Conservation (phyloP, 345 rosid genomes). For the Adansonia digitata region DNA sequence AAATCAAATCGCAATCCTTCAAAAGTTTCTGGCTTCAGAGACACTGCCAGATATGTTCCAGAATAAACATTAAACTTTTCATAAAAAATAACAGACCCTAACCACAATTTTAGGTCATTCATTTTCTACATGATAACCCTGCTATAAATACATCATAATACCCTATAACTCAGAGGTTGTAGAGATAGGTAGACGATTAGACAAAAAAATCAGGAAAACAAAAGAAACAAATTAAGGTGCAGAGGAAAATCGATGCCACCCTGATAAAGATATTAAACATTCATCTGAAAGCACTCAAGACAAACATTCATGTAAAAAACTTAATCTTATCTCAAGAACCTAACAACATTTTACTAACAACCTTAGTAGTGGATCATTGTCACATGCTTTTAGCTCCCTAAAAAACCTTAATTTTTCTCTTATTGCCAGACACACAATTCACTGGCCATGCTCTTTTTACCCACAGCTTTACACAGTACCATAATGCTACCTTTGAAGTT, state of each 20-base stretch:
- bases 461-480: neutral
- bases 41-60: slow-evolving; percentile 54
- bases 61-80: neutral
- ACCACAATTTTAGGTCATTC: neutral
- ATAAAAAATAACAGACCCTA: neutral
- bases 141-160: neutral
- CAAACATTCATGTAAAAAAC: neutral
- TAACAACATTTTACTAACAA: neutral
- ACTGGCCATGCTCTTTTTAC: neutral
- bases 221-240: neutral
- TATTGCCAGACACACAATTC: neutral
- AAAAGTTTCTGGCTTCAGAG: slow-evolving; percentile 82
- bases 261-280: neutral
- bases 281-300: neutral
- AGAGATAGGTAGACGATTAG: neutral
- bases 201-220: neutral
- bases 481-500: no score
- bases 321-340: neutral
- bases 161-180: neutral
- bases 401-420: neutral
- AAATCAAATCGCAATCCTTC: slow-evolving; percentile 98
- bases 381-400: neutral
- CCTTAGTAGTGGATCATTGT: neutral
- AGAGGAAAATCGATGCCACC: neutral
- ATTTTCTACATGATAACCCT: neutral